Conservation (phyloP, 176 grass and related monocot species). For the Phyllostachys edulis region DNA sequence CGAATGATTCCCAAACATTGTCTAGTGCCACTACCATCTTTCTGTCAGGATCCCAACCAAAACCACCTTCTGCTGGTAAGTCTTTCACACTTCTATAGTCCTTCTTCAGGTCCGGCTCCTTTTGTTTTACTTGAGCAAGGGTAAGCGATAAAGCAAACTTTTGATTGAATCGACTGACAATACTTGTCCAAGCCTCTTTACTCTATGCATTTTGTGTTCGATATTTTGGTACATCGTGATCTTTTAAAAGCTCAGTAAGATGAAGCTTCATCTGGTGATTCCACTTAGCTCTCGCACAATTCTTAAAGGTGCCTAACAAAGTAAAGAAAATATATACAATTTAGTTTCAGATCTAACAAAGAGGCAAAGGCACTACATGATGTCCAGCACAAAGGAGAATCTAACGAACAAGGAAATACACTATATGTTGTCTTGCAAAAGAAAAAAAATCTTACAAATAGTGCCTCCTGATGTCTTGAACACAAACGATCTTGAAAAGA, state of each 20-base stretch:
- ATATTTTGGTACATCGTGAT: not conserved
- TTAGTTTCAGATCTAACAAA: no score
- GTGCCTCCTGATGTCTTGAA: no score
- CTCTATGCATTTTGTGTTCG: not conserved
- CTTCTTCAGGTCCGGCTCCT: slow-evolving; percentile 17
- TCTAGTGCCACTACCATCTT: not conserved
- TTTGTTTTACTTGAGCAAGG: not conserved
- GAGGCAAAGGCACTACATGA: no score
- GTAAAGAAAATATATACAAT: no score
- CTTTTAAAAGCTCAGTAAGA: not conserved
- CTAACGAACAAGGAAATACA: no score
- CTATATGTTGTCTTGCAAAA: no score
- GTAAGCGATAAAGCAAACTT: not conserved
- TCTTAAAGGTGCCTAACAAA: not conserved
- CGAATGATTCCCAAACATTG: not conserved
- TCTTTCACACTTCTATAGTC: not conserved
- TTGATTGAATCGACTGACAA: not conserved
- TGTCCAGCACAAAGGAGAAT: no score
- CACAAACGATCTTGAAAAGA: no score
- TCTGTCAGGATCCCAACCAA: not conserved
- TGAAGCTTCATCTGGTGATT: not conserved
- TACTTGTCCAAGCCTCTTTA: not conserved
- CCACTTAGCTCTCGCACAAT: not conserved
- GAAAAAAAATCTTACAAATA: no score
- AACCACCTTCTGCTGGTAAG: not conserved